Base-by-base conservation (phyloP, 2,329 filamentous ascomycete species). In the Fusarium ramigenum region DNA sequence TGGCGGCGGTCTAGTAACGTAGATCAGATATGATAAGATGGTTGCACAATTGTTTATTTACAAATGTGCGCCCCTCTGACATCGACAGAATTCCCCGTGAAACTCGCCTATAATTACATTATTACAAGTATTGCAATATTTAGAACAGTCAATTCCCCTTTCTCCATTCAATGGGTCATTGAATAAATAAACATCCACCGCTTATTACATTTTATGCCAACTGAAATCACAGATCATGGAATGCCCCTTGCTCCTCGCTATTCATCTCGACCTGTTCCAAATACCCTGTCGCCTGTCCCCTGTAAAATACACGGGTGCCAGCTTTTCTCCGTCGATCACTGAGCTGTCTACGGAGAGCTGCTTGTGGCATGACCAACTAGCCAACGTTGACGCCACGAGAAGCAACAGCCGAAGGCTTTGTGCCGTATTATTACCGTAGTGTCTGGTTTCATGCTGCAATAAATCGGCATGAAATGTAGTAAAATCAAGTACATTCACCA, bases 151-250 rank as follows among this genome's bases (percentile, higher is more conserved):
- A 67, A 57, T 63, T 57, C 61, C 61, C 61, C 56, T 62, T 70
- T 44, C 42, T 60, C 40, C 37, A 37, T 58, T 65, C 40, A 61
- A 63, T 63, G 61, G 43, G 49, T 28, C 63, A 30, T 60, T 25
- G 39, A 53, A 58, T 40, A 47, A 39, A 59, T 46, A 44, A 53
- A 60, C 60, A 66, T 66, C 66, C 73, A 70, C 65, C 54, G 50
- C 63, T 70, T 63, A 72, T 76, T 76, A 63, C 69, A 67, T 64
- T 50, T 74, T 76, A 77, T 77, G 73, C 69, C 63, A 54, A 52
- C 61, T 58, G 63, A 62, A 49, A 34, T 60, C 63, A 67, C 25
- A 49, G 64, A 37, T 61, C 63, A 67, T 67, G 21, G 28, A 66
- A 60, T 46, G 64, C 43, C 63, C 64, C 64, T 39, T 67, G 64